Evolutionary conservation across 805 yeast genomes (phyloP).

Genomic region (Saccharomycopsis fermentans): DNA sequence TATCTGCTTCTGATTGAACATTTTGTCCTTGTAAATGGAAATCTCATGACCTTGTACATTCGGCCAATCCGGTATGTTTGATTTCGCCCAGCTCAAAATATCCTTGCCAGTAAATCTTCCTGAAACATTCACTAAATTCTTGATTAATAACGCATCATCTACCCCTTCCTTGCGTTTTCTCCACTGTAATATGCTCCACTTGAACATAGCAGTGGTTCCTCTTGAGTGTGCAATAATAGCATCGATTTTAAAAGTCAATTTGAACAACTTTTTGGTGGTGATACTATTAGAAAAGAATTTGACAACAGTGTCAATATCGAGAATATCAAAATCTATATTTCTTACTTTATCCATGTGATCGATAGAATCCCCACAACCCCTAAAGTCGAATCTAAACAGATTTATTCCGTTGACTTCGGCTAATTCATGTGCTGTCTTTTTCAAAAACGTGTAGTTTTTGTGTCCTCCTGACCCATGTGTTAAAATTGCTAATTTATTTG

Average conservation of each 20-base stretch:
- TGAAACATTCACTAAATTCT: conserved; percentile 60
- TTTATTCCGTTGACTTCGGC: conserved; percentile 51
- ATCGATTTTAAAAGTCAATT: conserved; percentile 19
- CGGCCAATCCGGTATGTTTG: conserved; percentile 29
- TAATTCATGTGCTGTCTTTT: conserved; percentile 46
- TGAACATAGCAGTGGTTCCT: conserved; percentile 65
- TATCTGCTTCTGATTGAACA: conserved; percentile 28
- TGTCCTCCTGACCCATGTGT: conserved; percentile 87
- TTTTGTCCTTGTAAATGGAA: conserved; percentile 39
- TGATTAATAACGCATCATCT: conserved; percentile 37
- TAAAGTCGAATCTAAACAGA: conserved; percentile 71
- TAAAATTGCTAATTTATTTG: conserved; percentile 43
- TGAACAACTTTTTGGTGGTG: conserved; percentile 5
- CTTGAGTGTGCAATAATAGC: conserved; percentile 72
- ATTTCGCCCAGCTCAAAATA: conserved; percentile 31
- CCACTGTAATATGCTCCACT: conserved; percentile 50
- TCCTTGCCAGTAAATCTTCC: conserved; percentile 54
- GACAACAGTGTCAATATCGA: conserved; percentile 48
- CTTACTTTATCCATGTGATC: conserved; percentile 36
- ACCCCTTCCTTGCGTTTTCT: conserved; percentile 17
- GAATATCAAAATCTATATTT: conserved; percentile 49
- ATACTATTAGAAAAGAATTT: conserved; percentile 21
- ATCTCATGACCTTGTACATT: neutral
- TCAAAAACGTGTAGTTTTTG: conserved; percentile 67
- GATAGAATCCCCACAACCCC: conserved; percentile 70